Base-by-base conservation (phyloP, 495 filamentous ascomycete species). In the Lasiosphaeria miniovina region DNA sequence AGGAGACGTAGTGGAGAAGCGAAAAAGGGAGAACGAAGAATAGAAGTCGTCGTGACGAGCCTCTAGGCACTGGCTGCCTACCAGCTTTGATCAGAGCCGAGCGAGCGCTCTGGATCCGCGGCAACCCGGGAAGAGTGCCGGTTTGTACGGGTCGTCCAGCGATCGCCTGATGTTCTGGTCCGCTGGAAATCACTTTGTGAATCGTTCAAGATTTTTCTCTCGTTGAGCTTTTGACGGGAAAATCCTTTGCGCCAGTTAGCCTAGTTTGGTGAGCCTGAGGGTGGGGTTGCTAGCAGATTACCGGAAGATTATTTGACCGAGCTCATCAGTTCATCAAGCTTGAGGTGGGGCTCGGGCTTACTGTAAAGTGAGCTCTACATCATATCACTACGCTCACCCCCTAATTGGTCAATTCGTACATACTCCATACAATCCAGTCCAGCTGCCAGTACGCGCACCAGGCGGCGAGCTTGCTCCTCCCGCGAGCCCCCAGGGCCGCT, bases 1-100 rank as follows among this genome's bases (percentile, higher is more conserved):
- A 80, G 70, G 73, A 76, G 75, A 73, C 67, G 74, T 65, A 73
- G 64, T 53, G 70, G 64, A 81, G 76, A 86, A 86, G 75, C 68
- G 82, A 85, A 86, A 61, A 74, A 66, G 71, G 38, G 45, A 36
- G 65, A 62, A 66, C 67, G 70, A 71, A 78, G 68, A 68, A 68
- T 61, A 64, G 77, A 72, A 71, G 78, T 73, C 75, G 77, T 82
- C 67, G 69, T 72, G 81, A 71, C 65, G 64, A 54, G 46, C 61
- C 64, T 64, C 61, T 63, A 60, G 62, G 67, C 49, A 61, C 38
- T 36, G 38, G 24, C 34, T 38, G 12, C 49, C 24, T 12, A 53
- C 48, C 51, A 51, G 33, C 45, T 43, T 49, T 49, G 34, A 54
- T 24, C 14, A 51, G 14, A 24, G 31, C 49, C 49, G 40, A 24